Base-by-base conservation (phyloP, 495 filamentous ascomycete species). In the Hypoxylon perforatum region DNA sequence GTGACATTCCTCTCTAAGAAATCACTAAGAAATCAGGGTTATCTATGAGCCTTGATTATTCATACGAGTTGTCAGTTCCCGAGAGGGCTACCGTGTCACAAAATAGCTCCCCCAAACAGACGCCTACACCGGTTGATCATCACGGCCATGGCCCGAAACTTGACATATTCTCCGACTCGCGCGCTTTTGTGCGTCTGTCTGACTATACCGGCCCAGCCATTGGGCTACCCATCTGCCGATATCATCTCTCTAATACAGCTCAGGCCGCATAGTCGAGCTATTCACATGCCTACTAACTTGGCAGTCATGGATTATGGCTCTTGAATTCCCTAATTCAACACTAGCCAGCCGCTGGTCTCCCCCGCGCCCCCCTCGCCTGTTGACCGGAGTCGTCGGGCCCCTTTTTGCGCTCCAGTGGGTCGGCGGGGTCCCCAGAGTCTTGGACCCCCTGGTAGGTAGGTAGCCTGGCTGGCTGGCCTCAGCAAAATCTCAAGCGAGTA, bases 161-260 rank as follows among this genome's bases (percentile, higher is more conserved):
- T 69, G 52, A 18, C 33, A 57, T 69, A 64, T 69, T 57, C 66
- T 51, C 66, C 66, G 66, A 60, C 6, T 19, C 28, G 39, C 17
- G 50, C 38, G 65, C 33, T 18, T 51, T 57, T 39, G 60, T 39
- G 28, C 21, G 64, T 22, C 48, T 57, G 61, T 61, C 60, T 63
- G 56, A 69, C 61, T 57, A 61, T 57, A 53, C 10, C 56, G 61
- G 45, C 66, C 30, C 61, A 25, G 53, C 30, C 61, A 69, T 69
- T 69, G 66, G 66, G 44, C 66, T 69, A 47, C 61, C 35, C 66
- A 69, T 69, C 66, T 69, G 66, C 66, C 66, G 66, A 69, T 61
- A 69, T 59, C 60, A 63, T 56, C 19, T 56, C 19, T 64, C 61
- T 56, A 61, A 57, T 61, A 64, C 56, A 36, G 61, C 51, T 56